Base-by-base conservation (phyloP, 2,329 filamentous ascomycete genomes). In the Dactylellina drechsleri region DNA sequence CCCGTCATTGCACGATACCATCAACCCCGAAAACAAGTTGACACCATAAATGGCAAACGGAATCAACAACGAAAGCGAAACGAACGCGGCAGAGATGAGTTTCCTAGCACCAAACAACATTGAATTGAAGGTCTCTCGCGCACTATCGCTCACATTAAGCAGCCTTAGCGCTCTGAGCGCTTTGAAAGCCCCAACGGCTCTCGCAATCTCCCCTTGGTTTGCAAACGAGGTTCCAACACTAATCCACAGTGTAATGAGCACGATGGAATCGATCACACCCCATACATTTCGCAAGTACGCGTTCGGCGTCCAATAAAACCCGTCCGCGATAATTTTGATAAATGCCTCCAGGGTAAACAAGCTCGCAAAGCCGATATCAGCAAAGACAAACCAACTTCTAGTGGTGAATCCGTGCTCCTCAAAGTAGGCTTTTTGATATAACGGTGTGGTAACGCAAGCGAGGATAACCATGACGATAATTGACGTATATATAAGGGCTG, bases 391-490 rank as follows among this genome's bases (percentile, higher is more conserved):
- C 95, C 96, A 99, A 80, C 94, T 95, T 70, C 85, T 86, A 71
- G 85, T 88, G 80, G 88, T 88, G 0, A 82, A 80, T 70, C 85
- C 82, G 50, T 88, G 85, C 4, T 82, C 84, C 62, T 87, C 81
- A 79, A 93, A 94, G 80, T 97, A 96, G 78, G 93, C 86, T 81
- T 91, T 92, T 81, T 99, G 95, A 81, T 96, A 99, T 15, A 99
- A 84, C 0, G 95, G 95, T 0, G 95, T 99, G 0, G 93, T 97
- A 59, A 98, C 86, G 80, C 94, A 99, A 31, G 95, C 95, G 60
- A 99, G 86, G 52, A 97, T 83, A n/a, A 99, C 95, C 96, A 99
- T 99, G 59, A 92, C 92, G 49, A 98, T 92, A 77, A 99, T 97
- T 13, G 92, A 91, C 23, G 91, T 89, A 81, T 99, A 99, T 66